Percentiles rank a stretch among this genome's conserved stretches.
Conservation (phyloP, 1,284 basidiomycete species). For the Exobasidium cylindrosporum region DNA sequence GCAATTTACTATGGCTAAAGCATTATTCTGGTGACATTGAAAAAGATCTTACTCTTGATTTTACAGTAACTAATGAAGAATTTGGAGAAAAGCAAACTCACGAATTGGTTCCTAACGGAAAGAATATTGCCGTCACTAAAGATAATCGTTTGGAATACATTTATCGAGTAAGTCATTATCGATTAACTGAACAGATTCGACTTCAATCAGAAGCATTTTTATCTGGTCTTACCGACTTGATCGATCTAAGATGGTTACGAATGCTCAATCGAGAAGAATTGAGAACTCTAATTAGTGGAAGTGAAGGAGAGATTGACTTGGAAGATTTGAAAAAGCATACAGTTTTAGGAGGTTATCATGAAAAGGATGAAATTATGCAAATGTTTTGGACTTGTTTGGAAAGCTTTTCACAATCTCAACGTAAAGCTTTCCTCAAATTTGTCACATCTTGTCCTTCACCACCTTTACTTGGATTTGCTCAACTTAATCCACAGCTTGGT, state of each 20-base stretch:
- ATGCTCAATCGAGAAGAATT: conserved; percentile 51
- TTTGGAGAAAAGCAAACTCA: conserved; percentile 76
- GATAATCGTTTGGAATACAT: conserved; percentile 87
- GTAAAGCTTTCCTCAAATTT: conserved; percentile 27
- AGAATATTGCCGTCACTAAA: conserved; percentile 79
- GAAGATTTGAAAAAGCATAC: conserved; percentile 46
- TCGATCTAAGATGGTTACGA: conserved; percentile 52
- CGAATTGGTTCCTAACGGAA: conserved; percentile 79
- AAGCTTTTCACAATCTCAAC: conserved; percentile 30
- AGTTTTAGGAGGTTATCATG: conserved; percentile 47
- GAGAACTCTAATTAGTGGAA: conserved; percentile 43
- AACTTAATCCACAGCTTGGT: conserved; percentile 49
- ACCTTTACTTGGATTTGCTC: conserved; percentile 48
- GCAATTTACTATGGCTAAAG: conserved; percentile 86
- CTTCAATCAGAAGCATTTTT: conserved; percentile 71
- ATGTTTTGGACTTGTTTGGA: conserved; percentile 50
- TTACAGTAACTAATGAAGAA: conserved; percentile 87
- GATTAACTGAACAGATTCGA: conserved; percentile 78
- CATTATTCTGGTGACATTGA: conserved; percentile 84
- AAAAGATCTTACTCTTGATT: conserved; percentile 80
- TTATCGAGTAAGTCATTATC: conserved; percentile 82
- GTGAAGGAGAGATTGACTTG: conserved; percentile 49
- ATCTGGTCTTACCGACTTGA: conserved; percentile 49
- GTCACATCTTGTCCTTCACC: conserved; percentile 53
- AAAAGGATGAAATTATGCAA: conserved; percentile 45